Conservation (phyloP, 1,139 yeast species). For the Kodamaea arcana region DNA sequence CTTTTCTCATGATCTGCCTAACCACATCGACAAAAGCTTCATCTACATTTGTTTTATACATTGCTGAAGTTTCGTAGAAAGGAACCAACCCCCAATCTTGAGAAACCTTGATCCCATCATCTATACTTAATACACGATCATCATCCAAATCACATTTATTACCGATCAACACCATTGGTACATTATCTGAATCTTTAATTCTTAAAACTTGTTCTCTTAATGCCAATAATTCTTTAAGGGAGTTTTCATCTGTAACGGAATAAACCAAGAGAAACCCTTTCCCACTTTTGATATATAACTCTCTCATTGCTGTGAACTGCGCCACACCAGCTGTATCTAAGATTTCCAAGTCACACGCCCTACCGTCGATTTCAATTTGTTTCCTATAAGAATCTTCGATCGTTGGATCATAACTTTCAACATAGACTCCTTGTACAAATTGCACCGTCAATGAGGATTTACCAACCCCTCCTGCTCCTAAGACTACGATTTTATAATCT, state of each 20-base stretch:
- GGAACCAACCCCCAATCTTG: conserved; percentile 86
- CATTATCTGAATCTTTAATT: conserved; percentile 74
- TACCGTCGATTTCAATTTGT: conserved; percentile 86
- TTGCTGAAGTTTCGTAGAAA: conserved; percentile 92
- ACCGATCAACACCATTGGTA: conserved; percentile 86
- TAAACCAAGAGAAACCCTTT: conserved; percentile 62
- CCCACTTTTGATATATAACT: conserved; percentile 56
- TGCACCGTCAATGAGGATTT: conserved; percentile 50
- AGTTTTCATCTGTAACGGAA: conserved; percentile 82
- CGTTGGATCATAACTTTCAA: conserved; percentile 46
- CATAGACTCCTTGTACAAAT: conserved; percentile 49
- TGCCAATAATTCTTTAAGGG: conserved; percentile 76
- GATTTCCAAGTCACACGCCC: conserved; percentile 78
- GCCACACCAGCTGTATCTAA: conserved; percentile 53
- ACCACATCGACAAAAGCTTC: conserved; percentile 89
- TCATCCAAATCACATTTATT: conserved; percentile 79
- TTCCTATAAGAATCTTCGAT: conserved; percentile 79
- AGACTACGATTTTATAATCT: conserved; percentile 45
- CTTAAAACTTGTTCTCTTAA: conserved; percentile 85
- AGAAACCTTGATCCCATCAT: conserved; percentile 79
- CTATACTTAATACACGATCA: conserved; percentile 71
- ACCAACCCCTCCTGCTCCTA: conserved; percentile 54
- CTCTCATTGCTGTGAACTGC: conserved; percentile 55
- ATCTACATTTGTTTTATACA: conserved; percentile 84
- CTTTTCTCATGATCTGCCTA: conserved; percentile 79